Evolutionary conservation across 1,284 basidiomycete genomes (phyloP).

Genomic region (Ceratobasidium sp.): DNA sequence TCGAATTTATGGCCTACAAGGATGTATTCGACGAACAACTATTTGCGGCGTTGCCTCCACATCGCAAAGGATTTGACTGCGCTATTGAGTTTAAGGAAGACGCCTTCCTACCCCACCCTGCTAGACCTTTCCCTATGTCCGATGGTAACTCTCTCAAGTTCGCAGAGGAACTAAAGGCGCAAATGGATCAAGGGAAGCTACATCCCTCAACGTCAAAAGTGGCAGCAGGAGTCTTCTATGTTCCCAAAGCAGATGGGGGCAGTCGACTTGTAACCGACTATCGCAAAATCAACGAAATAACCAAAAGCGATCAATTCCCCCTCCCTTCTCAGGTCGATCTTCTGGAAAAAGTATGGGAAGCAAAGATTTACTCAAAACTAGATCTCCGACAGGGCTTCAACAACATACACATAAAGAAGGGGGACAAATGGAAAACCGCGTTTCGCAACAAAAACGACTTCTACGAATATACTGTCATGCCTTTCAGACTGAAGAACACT

Average conservation of each 20-base stretch:
- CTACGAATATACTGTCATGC: slow-evolving; percentile 38
- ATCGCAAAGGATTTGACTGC: too few species aligned
- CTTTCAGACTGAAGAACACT: slow-evolving; percentile 25
- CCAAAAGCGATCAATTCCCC: slow-evolving; percentile 6
- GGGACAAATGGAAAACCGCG: slow-evolving; percentile 43
- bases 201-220: too few species aligned
- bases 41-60: too few species aligned
- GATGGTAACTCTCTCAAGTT: too few species aligned
- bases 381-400: slow-evolving; percentile 38
- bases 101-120: too few species aligned
- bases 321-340: slow-evolving; percentile 10
- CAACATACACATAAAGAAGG: slow-evolving; percentile 35
- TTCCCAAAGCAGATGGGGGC: slow-evolving; percentile 8
- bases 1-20: too few species aligned
- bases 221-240: slow-evolving; percentile 15
- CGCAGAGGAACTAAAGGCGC: too few species aligned
- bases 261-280: slow-evolving; percentile 12
- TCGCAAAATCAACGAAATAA: slow-evolving; percentile 12
- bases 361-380: slow-evolving; percentile 31
- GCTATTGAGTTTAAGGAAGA: too few species aligned
- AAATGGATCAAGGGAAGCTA: too few species aligned
- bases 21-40: too few species aligned
- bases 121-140: too few species aligned
- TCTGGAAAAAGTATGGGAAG: slow-evolving; percentile 15
- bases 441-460: slow-evolving; percentile 24